Evolutionary conservation across 2,329 filamentous ascomycete species (phyloP), one percentile per base, ranked within the genome.

Genomic region (Basipetospora chlamydospora): DNA sequence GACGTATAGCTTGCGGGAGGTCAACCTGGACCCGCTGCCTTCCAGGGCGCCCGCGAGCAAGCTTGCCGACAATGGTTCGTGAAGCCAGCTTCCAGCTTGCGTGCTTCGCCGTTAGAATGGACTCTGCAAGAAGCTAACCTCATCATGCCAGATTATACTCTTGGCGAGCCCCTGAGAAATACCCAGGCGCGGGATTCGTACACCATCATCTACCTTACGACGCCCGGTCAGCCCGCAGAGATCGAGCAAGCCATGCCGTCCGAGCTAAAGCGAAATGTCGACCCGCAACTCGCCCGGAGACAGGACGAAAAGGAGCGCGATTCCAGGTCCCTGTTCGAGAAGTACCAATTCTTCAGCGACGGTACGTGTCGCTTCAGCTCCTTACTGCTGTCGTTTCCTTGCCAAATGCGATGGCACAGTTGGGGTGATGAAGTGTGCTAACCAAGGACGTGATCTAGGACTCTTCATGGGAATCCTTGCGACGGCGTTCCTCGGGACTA

Each of bases 271-370:
- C 73, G 85, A 45, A 57, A 61, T 37, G 42, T 59, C 6, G 48
- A 56, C 15, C 45, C 46, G 16, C 39, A 43, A n/a, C 37, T 43
- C n/a, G 33, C 43, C 16, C 44, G 43, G 44, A 59, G 55, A 38
- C 57, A 58, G 13, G 50, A 52, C 12, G 64, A 43, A 37, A 60
- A 54, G 6, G 54, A 49, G 6, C 47, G 49, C 36, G 49, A 66
- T 39, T 64, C 57, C 25, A 55, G 66, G 21, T 66, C 73, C 4
- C 58, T 93, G 29, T 96, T 98, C 49, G 81, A 92, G 59, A 86
- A 82, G 56, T 98, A 98, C 57, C 81, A 94, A 54, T 96, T 87
- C 62, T 80, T 98, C 47, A 88, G 80, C 9, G 84, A 86, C 49
- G 84, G 84, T 88, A 60, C 48, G 69, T 62, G 15, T 23, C 5